Percentiles rank a stretch among this genome's conserved stretches.
Evolutionary conservation across 176 grass and related monocot species (phyloP).

Genomic region (Dendrocalamus sinicus): DNA sequence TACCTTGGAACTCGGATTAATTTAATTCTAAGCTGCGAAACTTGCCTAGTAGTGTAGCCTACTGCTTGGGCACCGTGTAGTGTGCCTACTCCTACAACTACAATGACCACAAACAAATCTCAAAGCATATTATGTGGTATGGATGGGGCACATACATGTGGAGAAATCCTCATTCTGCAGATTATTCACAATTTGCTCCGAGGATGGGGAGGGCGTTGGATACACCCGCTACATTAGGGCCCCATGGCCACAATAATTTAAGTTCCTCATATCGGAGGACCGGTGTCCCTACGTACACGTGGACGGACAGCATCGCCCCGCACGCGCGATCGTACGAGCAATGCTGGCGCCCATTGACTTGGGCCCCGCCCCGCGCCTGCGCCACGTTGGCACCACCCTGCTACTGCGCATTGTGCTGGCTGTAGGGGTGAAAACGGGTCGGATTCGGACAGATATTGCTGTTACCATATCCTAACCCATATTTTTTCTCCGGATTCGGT

Average conservation of each 20-base stretch:
- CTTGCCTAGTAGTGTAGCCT: neutral
- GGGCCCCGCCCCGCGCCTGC: neutral
- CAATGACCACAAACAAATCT: too few species aligned
- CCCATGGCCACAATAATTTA: neutral
- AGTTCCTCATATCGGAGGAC: neutral
- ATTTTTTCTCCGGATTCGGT: too few species aligned
- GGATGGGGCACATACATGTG: too few species aligned
- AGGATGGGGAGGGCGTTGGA: too few species aligned
- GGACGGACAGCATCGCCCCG: neutral
- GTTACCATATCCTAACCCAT: too few species aligned
- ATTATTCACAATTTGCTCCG: too few species aligned
- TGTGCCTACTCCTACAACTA: too few species aligned
- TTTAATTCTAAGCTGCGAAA: neutral
- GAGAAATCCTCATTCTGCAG: too few species aligned
- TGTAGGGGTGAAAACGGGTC: too few species aligned
- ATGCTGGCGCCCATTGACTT: neutral
- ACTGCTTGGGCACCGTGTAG: neutral
- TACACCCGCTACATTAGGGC: too few species aligned
- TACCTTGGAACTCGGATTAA: neutral
- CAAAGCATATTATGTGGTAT: too few species aligned
- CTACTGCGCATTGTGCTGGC: neutral
- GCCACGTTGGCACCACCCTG: neutral
- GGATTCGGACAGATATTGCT: too few species aligned
- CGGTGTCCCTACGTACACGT: conserved; percentile 15
- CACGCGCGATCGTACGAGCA: neutral